phyloP scores from a whole-genome alignment of 176 grass and related monocot genomes.

The Carex pumila region DNA sequence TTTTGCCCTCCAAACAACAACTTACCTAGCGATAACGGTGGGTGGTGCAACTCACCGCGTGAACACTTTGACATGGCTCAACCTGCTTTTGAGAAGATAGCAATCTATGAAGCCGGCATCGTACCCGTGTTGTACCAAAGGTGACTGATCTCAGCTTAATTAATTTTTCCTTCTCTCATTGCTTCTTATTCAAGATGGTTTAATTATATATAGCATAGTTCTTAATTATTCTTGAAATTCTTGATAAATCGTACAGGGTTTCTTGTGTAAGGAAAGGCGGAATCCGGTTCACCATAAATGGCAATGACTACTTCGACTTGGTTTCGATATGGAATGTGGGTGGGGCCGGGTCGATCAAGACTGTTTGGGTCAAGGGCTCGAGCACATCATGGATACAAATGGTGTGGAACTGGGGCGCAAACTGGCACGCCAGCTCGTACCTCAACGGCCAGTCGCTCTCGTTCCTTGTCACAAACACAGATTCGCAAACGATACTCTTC shows the following conservation, averaged over 20 bases:
- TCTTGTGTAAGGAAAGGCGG: slow-evolving; percentile 39
- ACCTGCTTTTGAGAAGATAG: slow-evolving; percentile 44
- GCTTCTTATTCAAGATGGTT: neutral
- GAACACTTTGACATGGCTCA: slow-evolving; percentile 49
- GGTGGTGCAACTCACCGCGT: slow-evolving; percentile 50
- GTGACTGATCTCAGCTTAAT: neutral
- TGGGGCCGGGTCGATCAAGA: slow-evolving; percentile 30
- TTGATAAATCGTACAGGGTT: slow-evolving; percentile 24
- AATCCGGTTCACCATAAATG: slow-evolving; percentile 34
- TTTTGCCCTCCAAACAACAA: slow-evolving; percentile 45
- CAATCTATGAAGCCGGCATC: slow-evolving; percentile 37
- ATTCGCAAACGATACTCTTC: slow-evolving; percentile 28
- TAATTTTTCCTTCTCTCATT: neutral
- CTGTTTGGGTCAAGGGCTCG: slow-evolving; percentile 42
- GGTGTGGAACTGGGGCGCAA: slow-evolving; percentile 47
- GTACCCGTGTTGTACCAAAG: slow-evolving; percentile 49
- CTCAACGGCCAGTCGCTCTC: slow-evolving; percentile 40
- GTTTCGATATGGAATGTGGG: slow-evolving; percentile 46
- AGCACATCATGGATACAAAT: slow-evolving; percentile 33
- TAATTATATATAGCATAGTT: neutral
- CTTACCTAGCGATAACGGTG: slow-evolving; percentile 18
- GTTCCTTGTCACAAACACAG: slow-evolving; percentile 42
- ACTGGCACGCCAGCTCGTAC: slow-evolving; percentile 37
- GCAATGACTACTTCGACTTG: slow-evolving; percentile 36
- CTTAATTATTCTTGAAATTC: neutral